Conservation (phyloP, 2,329 filamentous ascomycete genomes). For the Lithohypha guttulata region DNA sequence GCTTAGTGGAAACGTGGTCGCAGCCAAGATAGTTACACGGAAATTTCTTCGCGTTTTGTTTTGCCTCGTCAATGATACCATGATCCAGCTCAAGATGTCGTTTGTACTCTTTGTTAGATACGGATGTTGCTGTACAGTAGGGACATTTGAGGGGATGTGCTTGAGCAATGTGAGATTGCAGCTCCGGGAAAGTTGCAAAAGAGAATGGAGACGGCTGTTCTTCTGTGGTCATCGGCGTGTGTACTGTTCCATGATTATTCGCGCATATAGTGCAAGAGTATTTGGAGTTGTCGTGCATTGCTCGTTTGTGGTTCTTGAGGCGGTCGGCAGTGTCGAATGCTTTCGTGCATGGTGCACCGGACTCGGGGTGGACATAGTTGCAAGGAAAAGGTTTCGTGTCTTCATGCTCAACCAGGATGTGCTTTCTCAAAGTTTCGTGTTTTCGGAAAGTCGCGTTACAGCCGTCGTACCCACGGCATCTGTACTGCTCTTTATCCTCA, state of each 20-base stretch:
- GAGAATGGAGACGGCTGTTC: slow-evolving; percentile 36
- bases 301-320: slow-evolving; percentile 59
- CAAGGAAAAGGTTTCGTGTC: slow-evolving; percentile 63
- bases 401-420: slow-evolving; percentile 67
- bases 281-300: slow-evolving; percentile 57
- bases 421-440: slow-evolving; percentile 71
- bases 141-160: slow-evolving; percentile 63
- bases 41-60: slow-evolving; percentile 37
- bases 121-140: slow-evolving; percentile 61
- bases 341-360: slow-evolving; percentile 48
- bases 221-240: slow-evolving; percentile 20
- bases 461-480: slow-evolving; percentile 57
- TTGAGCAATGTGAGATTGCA: slow-evolving; percentile 62
- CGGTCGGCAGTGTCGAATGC: slow-evolving; percentile 64
- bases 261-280: slow-evolving; percentile 71
- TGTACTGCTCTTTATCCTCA: slow-evolving; percentile 62
- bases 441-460: slow-evolving; percentile 78
- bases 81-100: slow-evolving; percentile 72
- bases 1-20: slow-evolving; percentile 66
- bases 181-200: slow-evolving; percentile 62
- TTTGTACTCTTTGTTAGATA: slow-evolving; percentile 56
- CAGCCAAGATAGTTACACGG: slow-evolving; percentile 60
- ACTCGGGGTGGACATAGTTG: slow-evolving; percentile 43
- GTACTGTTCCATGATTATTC: slow-evolving; percentile 22
- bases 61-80: slow-evolving; percentile 37